phyloP scores from a whole-genome alignment of 176 grass and related monocot genomes.

The Paspalum notatum region DNA sequence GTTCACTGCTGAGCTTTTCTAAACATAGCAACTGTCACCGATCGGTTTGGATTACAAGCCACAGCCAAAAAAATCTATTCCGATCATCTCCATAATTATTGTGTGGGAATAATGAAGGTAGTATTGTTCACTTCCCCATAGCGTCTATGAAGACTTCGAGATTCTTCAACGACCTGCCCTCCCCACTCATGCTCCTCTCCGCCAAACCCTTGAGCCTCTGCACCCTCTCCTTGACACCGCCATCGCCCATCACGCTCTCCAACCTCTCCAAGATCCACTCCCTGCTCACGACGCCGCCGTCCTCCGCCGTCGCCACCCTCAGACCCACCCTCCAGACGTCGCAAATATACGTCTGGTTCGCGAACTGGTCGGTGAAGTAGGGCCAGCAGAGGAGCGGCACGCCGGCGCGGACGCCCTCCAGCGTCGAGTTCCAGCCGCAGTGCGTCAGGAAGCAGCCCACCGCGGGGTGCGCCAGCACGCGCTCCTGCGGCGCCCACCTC shows the following conservation, averaged over 20 bases:
- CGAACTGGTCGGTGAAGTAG: constrained; percentile 54
- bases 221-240: constrained; percentile 31
- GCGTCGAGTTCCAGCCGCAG: constrained; percentile 62
- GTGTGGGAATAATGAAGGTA: too few species aligned
- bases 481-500: constrained; percentile 48
- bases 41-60: too few species aligned
- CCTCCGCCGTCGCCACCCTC: background rate
- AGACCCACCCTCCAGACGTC: constrained; percentile 61
- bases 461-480: constrained; percentile 37
- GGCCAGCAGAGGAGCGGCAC: constrained; percentile 63
- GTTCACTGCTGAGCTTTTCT: too few species aligned
- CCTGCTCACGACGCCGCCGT: background rate
- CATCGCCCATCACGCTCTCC: constrained; percentile 19
- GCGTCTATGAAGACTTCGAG: constrained; percentile 4
- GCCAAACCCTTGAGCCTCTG: constrained; percentile 8
- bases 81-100: too few species aligned
- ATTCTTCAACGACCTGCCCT: constrained; percentile 31
- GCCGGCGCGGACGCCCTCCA: constrained; percentile 51
- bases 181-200: constrained; percentile 20
- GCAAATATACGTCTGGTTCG: constrained; percentile 58
- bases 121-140: background rate
- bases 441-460: constrained; percentile 56
- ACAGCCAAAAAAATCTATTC: too few species aligned
- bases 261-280: constrained; percentile 27
- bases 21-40: too few species aligned